Evolutionary conservation across 768 basidiomycete genomes (phyloP).

Genomic region (Russula vinacea): DNA sequence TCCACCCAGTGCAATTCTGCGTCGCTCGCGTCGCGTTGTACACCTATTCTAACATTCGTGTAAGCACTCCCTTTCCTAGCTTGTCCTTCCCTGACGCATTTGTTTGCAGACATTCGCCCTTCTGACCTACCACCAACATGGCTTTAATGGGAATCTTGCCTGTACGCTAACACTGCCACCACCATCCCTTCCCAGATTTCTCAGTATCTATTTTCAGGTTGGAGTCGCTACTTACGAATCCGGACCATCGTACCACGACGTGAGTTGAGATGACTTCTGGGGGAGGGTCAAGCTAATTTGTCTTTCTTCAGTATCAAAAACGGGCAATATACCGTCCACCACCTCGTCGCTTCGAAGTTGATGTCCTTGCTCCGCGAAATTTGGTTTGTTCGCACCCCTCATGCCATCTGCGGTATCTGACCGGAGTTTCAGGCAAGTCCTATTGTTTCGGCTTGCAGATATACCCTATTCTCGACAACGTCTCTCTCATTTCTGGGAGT

Average conservation of each 20-base stretch:
- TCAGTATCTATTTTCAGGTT: neutral
- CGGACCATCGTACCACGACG: constrained; percentile 17
- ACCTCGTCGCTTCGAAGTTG: constrained; percentile 20
- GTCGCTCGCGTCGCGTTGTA: neutral
- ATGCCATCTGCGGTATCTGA: neutral
- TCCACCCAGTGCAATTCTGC: neutral
- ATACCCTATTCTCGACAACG: constrained; percentile 25
- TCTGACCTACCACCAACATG: neutral
- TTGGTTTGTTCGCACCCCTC: constrained; percentile 24
- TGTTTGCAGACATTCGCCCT: neutral
- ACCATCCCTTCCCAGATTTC: neutral
- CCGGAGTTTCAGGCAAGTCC: constrained; percentile 23
- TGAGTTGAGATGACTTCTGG: constrained; percentile 4
- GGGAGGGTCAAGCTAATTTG: neutral
- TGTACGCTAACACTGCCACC: constrained; percentile 25
- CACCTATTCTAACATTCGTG: neutral
- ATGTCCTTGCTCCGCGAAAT: constrained; percentile 25
- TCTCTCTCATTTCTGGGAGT: constrained; percentile 30
- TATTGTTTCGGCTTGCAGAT: constrained; percentile 33
- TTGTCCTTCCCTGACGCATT: neutral
- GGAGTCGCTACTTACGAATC: neutral
- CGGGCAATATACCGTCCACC: constrained; percentile 24
- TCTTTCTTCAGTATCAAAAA: constrained; percentile 32
- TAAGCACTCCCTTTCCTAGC: too few species aligned
- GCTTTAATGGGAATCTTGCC: accelerated